Evolutionary conservation across 2,329 filamentous ascomycete genomes (phyloP).

Genomic region (Monilinia fructigena): DNA sequence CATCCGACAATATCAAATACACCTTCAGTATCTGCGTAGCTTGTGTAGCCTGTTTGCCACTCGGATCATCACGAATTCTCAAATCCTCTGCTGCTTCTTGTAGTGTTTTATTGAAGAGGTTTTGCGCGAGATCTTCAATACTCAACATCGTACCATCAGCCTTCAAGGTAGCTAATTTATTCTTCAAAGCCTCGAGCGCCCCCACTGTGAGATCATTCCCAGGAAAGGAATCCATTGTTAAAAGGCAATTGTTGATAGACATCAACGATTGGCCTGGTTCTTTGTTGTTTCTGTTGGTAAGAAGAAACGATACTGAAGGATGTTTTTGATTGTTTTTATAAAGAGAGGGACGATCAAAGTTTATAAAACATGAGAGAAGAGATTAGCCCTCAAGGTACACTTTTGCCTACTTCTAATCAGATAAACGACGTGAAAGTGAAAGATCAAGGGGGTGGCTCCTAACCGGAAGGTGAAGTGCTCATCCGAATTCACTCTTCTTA

Average conservation of each 20-base stretch:
- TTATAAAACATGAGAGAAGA: neutral
- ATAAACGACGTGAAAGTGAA: neutral
- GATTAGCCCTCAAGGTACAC: neutral
- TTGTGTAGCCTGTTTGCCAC: slow-evolving; percentile 1
- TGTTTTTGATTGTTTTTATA: neutral
- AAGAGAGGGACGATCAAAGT: too few species aligned
- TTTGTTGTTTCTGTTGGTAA: neutral
- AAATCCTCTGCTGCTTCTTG: neutral
- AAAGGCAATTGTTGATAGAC: neutral
- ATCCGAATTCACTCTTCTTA: neutral
- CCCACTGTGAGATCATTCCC: neutral
- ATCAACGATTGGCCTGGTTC: neutral
- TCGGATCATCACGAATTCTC: slow-evolving; percentile 14
- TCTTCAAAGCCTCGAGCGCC: neutral
- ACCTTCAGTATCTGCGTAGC: slow-evolving; percentile 27
- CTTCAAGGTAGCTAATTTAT: neutral
- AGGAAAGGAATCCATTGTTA: neutral
- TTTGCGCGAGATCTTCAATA: slow-evolving; percentile 7
- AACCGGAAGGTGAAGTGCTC: neutral
- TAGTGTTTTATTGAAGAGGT: neutral
- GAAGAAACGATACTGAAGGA: neutral
- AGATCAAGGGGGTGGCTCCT: neutral
- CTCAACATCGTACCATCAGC: neutral
- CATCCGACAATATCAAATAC: slow-evolving; percentile 27
- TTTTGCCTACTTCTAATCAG: neutral